phyloP scores from a whole-genome alignment of 2,329 filamentous ascomycete species.

The Pseudopyricularia cyperi region DNA sequence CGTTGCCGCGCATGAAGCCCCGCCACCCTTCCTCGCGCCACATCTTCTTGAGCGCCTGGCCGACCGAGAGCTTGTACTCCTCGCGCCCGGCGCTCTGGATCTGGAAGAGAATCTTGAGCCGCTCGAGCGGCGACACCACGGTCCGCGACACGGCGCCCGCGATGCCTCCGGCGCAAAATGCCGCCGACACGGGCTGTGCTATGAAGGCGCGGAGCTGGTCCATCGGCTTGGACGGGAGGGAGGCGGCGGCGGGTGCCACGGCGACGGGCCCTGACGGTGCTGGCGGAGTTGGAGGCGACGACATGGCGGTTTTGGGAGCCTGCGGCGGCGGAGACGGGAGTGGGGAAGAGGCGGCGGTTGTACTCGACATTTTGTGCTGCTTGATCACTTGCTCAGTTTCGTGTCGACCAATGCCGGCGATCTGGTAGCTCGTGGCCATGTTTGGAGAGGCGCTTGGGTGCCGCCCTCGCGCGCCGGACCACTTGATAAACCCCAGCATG shows the following conservation, averaged over 20 bases:
- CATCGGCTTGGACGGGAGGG: slow-evolving; percentile 6
- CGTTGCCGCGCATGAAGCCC: slow-evolving; percentile 96
- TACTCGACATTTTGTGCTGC: not conserved
- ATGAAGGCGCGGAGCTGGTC: slow-evolving; percentile 35
- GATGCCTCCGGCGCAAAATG: slow-evolving; percentile 87
- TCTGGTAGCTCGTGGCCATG: too few species aligned
- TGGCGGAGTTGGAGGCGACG: not conserved
- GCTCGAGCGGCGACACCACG: slow-evolving; percentile 89
- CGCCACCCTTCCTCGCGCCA: slow-evolving; percentile 94
- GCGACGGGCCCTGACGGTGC: not conserved
- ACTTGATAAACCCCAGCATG: not conserved
- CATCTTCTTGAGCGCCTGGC: slow-evolving; percentile 84
- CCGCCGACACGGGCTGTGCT: slow-evolving; percentile 75
- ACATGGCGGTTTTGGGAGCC: not conserved
- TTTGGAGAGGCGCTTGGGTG: not conserved
- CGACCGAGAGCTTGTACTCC: slow-evolving; percentile 87
- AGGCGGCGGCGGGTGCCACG: slow-evolving; percentile 11
- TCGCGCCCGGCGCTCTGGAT: slow-evolving; percentile 81
- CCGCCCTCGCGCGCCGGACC: not conserved
- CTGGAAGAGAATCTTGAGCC: slow-evolving; percentile 96
- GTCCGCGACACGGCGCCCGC: slow-evolving; percentile 96
- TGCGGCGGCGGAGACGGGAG: not conserved
- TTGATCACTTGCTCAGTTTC: not conserved
- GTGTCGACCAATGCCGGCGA: not conserved
- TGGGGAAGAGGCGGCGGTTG: not conserved